These are phyloP conservation scores for Kwoniella sp. DNA, from an alignment of 768 basidiomycete species.

Conservation along the genomic window DNA sequence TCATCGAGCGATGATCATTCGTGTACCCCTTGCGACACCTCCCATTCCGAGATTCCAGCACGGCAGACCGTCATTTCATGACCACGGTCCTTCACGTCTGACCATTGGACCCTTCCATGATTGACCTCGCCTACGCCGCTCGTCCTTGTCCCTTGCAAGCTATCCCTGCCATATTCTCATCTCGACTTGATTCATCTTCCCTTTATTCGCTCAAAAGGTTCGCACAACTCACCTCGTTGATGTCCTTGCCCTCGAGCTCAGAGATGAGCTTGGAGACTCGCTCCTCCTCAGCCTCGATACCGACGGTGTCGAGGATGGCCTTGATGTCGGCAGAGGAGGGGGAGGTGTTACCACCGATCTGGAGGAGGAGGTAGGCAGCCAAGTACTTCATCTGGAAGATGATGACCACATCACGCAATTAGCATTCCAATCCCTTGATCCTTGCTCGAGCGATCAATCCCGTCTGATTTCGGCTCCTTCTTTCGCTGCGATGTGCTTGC, in stretches of 20 bases:
- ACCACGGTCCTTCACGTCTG: too few species aligned
- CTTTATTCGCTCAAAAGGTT: not conserved
- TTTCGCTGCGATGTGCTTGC: not conserved
- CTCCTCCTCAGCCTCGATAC: constrained; percentile 81
- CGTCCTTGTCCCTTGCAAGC: too few species aligned
- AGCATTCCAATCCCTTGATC: not conserved
- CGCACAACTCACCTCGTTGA: constrained; percentile 66
- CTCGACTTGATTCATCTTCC: too few species aligned
- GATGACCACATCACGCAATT: too few species aligned
- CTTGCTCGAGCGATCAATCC: not conserved
- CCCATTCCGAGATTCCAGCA: too few species aligned
- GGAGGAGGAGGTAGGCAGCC: constrained; percentile 96
- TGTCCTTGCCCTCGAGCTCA: constrained; percentile 87
- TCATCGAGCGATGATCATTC: too few species aligned
- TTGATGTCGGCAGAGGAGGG: constrained; percentile 86
- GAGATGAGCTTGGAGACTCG: constrained; percentile 79
- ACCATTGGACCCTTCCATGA: too few species aligned
- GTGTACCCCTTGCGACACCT: too few species aligned
- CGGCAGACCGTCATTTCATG: too few species aligned
- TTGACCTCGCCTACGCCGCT: too few species aligned
- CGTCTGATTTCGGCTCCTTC: constrained; percentile 3
- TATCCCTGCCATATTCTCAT: too few species aligned
- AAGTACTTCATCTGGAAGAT: constrained; percentile 62
- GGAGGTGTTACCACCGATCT: constrained; percentile 84
- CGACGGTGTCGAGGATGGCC: constrained; percentile 79